A percentile compares a stretch with the other conserved stretches of the same genome.
Conservation (phyloP, 2,329 filamentous ascomycete species). For the Polytolypa hystricis region DNA sequence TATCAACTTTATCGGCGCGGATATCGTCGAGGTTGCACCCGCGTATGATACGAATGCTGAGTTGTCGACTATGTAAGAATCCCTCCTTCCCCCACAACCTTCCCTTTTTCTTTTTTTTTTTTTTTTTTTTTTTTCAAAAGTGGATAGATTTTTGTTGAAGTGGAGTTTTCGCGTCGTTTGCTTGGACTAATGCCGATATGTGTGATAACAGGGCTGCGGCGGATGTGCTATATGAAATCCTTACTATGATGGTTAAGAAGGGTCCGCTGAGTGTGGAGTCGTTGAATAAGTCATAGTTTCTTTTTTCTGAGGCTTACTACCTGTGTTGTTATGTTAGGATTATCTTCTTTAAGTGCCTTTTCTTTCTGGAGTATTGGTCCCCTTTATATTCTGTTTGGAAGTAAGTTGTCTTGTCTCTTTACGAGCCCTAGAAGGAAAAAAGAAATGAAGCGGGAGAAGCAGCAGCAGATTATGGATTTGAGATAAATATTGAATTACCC, state of each 20-base stretch:
- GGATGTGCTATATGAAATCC: constrained; percentile 63
- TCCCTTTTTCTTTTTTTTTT: background rate
- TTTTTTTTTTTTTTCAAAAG: background rate
- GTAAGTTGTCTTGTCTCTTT: no score
- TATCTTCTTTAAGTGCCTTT: no score
- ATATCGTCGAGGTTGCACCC: constrained; percentile 52
- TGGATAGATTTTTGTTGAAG: background rate
- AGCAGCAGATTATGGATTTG: no score
- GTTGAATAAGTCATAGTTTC: no score
- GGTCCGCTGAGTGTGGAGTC: constrained; percentile 50
- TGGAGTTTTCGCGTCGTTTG: background rate
- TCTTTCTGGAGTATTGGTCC: no score
- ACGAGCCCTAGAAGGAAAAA: no score
- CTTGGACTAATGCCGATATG: background rate
- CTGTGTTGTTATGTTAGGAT: no score
- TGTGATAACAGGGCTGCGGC: constrained; percentile 26
- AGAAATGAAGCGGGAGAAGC: no score
- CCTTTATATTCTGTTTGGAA: no score
- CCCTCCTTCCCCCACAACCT: background rate
- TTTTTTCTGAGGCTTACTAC: no score
- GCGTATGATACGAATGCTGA: constrained; percentile 52
- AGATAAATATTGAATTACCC: no score
- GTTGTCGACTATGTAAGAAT: constrained; percentile 38
- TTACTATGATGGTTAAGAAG: constrained; percentile 73
- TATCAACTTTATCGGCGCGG: constrained; percentile 47